Evolutionary conservation across 306 rosid genomes (phyloP).

Genomic region (Astragalus glycyphyllos): DNA sequence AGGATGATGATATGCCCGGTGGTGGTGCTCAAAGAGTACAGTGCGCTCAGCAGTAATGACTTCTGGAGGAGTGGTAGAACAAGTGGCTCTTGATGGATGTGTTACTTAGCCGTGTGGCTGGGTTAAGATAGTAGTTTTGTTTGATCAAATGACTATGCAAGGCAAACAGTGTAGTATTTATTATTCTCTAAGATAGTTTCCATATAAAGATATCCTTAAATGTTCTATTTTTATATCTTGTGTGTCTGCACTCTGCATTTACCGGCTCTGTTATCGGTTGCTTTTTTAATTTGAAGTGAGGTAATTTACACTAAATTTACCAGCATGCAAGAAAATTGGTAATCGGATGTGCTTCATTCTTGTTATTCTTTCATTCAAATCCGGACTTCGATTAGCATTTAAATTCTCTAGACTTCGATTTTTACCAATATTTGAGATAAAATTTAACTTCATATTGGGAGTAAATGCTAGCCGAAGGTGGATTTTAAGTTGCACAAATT

Average conservation of each 20-base stretch:
- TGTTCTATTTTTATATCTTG: neutral
- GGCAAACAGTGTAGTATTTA: neutral
- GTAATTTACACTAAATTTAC: no score
- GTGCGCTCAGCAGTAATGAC: slow-evolving; percentile 80
- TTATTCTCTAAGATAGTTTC: neutral
- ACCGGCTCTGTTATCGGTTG: neutral
- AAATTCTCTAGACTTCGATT: no score
- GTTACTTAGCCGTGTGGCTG: neutral
- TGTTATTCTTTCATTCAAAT: no score
- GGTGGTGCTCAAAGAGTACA: slow-evolving; percentile 93
- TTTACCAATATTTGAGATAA: no score
- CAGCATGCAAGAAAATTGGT: no score
- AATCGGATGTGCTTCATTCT: no score
- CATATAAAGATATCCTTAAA: neutral
- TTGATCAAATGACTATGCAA: slow-evolving; percentile 27
- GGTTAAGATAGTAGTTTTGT: slow-evolving; percentile 15
- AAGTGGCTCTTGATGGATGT: neutral
- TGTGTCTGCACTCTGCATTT: neutral
- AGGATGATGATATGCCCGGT: slow-evolving; percentile 81
- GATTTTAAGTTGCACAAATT: no score
- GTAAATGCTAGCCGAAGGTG: no score
- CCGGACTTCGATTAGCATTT: no score
- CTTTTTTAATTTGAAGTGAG: neutral
- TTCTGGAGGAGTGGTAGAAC: neutral
- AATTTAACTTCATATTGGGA: no score